Percentiles rank a stretch among this genome's conserved stretches.
phyloP scores from a whole-genome alignment of 2,329 filamentous ascomycete genomes.

The Tolypocladium inflatum region DNA sequence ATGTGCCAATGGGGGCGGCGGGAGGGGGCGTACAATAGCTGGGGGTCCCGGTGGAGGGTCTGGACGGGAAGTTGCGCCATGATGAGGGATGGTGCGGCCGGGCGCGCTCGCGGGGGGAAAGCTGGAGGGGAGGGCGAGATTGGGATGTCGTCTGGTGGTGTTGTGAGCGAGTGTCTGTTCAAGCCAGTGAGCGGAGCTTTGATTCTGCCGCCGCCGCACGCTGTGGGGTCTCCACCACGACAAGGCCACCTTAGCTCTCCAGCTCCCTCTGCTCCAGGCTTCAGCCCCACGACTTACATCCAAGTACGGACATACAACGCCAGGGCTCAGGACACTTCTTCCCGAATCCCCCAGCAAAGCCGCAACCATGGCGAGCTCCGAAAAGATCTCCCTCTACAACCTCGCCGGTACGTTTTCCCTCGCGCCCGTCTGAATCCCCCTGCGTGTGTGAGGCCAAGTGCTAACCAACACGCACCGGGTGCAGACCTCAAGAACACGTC shows the following conservation, averaged over 20 bases:
- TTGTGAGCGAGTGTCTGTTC: neutral
- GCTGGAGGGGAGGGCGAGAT: neutral
- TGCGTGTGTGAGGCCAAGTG: neutral
- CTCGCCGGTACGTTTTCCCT: constrained; percentile 44
- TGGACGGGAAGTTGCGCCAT: constrained; percentile 86
- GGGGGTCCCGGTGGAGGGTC: constrained; percentile 96
- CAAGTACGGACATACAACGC: neutral
- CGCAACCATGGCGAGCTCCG: constrained; percentile 25
- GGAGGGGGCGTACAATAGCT: constrained; percentile 68
- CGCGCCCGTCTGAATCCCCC: neutral
- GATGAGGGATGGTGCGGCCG: constrained; percentile 9
- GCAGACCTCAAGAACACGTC: constrained; percentile 92
- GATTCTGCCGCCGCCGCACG: constrained; percentile 10
- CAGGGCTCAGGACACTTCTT: neutral
- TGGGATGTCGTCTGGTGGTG: neutral
- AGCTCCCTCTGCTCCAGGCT: neutral
- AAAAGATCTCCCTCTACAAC: constrained; percentile 59
- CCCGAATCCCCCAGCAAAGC: neutral
- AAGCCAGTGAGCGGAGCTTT: constrained; percentile 6
- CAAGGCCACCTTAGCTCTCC: constrained; percentile 1
- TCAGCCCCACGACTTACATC: neutral
- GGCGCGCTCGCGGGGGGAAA: constrained; percentile 1
- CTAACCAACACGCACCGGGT: neutral
- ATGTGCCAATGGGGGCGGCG: neutral
- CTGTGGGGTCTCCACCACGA: neutral